These are phyloP conservation scores for Desmodesmus armatus DNA, from an alignment of 139 green algal species.

Conservation along the genomic window DNA sequence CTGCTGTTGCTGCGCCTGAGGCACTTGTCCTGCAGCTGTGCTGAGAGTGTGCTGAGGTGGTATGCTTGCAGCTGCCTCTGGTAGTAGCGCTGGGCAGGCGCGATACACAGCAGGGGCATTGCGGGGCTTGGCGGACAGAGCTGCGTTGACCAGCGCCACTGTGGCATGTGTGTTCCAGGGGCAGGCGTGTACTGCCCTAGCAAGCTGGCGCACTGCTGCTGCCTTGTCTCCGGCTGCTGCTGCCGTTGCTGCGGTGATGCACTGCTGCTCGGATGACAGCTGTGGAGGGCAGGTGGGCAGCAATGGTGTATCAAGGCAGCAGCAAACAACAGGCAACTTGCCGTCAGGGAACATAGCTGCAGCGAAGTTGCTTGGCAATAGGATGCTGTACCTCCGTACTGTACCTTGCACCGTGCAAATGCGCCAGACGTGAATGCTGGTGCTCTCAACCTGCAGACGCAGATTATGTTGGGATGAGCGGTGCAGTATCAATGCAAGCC, in stretches of 20 bases:
- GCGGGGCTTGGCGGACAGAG: background rate
- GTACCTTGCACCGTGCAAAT: too few species aligned
- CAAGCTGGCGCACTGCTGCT: conserved; percentile 21
- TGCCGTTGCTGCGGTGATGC: conserved; percentile 7
- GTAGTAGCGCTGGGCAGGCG: conserved; percentile 6
- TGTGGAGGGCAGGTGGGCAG: too few species aligned
- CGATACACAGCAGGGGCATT: conserved; percentile 22
- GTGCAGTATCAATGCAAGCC: too few species aligned
- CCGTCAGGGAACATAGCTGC: too few species aligned
- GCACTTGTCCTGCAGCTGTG: too few species aligned
- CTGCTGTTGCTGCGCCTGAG: conserved; percentile 26
- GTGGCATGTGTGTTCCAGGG: conserved; percentile 29
- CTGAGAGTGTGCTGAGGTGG: too few species aligned
- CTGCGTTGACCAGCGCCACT: conserved; percentile 1
- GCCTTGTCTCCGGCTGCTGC: background rate
- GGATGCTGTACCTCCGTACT: too few species aligned
- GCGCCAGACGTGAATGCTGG: too few species aligned
- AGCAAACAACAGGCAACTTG: background rate
- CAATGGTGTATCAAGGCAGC: background rate
- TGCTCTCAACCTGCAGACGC: too few species aligned
- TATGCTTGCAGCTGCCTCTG: background rate
- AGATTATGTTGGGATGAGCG: too few species aligned
- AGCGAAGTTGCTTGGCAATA: too few species aligned
- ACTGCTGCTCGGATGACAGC: conserved; percentile 33
- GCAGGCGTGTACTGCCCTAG: conserved; percentile 47